These are phyloP conservation scores for Erythrophleum fordii DNA, from an alignment of 306 rosid species.

Conservation along the genomic window DNA sequence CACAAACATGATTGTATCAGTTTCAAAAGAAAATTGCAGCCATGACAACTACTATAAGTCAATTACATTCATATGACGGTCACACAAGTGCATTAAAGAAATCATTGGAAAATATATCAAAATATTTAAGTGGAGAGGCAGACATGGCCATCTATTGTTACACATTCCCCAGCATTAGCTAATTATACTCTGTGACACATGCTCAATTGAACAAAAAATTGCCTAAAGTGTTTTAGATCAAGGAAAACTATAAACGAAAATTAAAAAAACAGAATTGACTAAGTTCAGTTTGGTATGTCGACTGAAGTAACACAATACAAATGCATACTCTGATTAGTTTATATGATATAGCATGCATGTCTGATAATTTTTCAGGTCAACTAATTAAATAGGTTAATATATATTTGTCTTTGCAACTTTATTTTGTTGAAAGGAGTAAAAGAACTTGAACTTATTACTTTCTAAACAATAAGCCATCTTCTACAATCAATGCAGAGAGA, in stretches of 20 bases:
- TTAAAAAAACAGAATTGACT: background rate
- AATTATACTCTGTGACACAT: background rate
- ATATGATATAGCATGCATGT: background rate
- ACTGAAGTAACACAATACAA: background rate
- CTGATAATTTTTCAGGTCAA: background rate
- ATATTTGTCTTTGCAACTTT: background rate
- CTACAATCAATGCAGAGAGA: conserved; percentile 16
- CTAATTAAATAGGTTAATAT: background rate
- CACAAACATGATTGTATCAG: background rate
- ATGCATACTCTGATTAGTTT: background rate
- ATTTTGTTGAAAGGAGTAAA: background rate
- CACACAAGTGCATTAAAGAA: conserved; percentile 9
- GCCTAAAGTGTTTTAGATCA: background rate
- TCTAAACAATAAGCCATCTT: background rate
- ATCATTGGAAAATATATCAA: background rate
- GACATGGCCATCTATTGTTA: conserved; percentile 7
- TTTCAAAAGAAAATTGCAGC: background rate
- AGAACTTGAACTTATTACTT: background rate
- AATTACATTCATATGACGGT: background rate
- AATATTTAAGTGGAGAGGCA: background rate
- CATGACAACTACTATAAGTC: background rate
- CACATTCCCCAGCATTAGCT: conserved; percentile 14
- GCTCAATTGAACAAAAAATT: conserved; percentile 7
- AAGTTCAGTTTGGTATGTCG: background rate
- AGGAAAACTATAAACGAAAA: background rate